Evolutionary conservation across 2,329 filamentous ascomycete genomes (phyloP).

Genomic region (Chaetomiaceae sp.): DNA sequence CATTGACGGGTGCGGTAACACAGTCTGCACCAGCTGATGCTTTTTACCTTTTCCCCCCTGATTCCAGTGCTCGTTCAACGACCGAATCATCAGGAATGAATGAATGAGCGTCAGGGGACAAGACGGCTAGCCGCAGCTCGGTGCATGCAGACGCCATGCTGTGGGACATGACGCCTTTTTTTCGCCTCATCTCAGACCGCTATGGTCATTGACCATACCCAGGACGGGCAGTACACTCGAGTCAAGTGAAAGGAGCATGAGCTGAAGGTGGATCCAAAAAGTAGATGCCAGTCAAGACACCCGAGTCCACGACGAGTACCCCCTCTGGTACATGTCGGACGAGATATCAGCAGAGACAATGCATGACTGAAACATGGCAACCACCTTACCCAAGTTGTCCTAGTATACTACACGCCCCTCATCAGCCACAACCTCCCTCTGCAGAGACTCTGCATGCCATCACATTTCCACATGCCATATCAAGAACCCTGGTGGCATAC

Average conservation of each 20-base stretch:
- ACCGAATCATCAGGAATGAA: too few relatives aligned
- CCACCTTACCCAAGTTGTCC: too few relatives aligned
- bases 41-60: not conserved
- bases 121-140: constrained; percentile 1
- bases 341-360: too few relatives aligned
- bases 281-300: too few relatives aligned
- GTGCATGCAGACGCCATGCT: not conserved
- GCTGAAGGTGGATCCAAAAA: too few relatives aligned
- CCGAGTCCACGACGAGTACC: too few relatives aligned
- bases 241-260: not conserved
- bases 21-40: not conserved
- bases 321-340: too few relatives aligned
- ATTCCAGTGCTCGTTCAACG: too few relatives aligned
- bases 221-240: not conserved
- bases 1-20: not conserved
- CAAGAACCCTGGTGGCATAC: not conserved
- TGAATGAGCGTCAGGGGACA: not conserved
- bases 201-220: not conserved
- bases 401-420: not conserved
- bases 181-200: not conserved
- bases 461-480: not conserved
- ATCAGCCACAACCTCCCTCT: not conserved
- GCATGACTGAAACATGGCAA: too few relatives aligned
- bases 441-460: not conserved
- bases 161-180: constrained; percentile 13